Conservation (phyloP, 2,329 filamentous ascomycete genomes). For the Ophiostoma populinum region DNA sequence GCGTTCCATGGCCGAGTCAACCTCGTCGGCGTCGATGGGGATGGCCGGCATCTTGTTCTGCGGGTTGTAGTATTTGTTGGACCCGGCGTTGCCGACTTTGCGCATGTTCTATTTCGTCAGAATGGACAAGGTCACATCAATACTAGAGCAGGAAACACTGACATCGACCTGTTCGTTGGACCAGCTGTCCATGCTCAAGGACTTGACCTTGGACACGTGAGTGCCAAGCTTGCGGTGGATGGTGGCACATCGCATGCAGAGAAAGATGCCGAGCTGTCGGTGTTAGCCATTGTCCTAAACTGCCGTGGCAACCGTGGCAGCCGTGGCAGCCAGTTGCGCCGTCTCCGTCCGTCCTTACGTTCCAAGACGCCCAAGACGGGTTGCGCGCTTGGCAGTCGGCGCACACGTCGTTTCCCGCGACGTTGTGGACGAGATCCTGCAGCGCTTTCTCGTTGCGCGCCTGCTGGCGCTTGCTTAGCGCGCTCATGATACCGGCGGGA, state of each 20-base stretch:
- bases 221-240: slow-evolving; percentile 94
- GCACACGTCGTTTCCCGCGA: slow-evolving; percentile 82
- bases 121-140: too few species aligned
- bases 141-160: slow-evolving; percentile 18
- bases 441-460: slow-evolving; percentile 87
- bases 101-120: slow-evolving; percentile 61
- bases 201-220: slow-evolving; percentile 97
- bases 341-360: slow-evolving; percentile 36
- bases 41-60: slow-evolving; percentile 67
- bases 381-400: slow-evolving; percentile 86
- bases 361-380: slow-evolving; percentile 96
- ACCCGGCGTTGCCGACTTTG: slow-evolving; percentile 67
- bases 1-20: slow-evolving; percentile 83
- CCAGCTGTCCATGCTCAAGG: slow-evolving; percentile 97
- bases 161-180: slow-evolving; percentile 91
- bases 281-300: not conserved
- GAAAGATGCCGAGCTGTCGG: slow-evolving; percentile 69
- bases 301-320: too few species aligned
- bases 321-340: too few species aligned
- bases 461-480: slow-evolving; percentile 89
- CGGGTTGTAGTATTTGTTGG: slow-evolving; percentile 82
- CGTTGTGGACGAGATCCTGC: slow-evolving; percentile 68
- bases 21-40: slow-evolving; percentile 80
- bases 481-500: slow-evolving; percentile 32
- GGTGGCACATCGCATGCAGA: slow-evolving; percentile 93